A percentile compares a stretch with the other conserved stretches of the same genome.
phyloP scores from a whole-genome alignment of 2,329 filamentous ascomycete genomes.

The Aspergillus ruber region DNA sequence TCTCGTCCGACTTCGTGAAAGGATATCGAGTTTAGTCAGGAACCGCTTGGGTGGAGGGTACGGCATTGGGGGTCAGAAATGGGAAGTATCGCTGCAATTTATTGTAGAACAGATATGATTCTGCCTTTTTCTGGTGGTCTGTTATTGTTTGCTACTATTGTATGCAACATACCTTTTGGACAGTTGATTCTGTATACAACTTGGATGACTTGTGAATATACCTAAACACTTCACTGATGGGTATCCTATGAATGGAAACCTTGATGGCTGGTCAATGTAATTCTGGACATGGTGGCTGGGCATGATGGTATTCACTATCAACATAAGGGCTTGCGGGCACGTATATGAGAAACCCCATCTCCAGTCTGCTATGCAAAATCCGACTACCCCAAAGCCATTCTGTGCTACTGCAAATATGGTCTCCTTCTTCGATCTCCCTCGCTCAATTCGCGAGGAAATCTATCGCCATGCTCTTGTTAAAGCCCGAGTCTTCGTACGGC shows the following conservation, averaged over 20 bases:
- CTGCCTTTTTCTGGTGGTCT: neutral
- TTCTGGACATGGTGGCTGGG: too few species aligned
- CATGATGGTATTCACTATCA: neutral
- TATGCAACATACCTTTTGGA: neutral
- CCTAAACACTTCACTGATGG: neutral
- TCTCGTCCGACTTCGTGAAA: slow-evolving; percentile 65
- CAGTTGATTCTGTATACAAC: neutral
- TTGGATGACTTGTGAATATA: neutral
- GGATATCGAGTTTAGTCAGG: slow-evolving; percentile 70
- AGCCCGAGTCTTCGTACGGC: slow-evolving; percentile 11
- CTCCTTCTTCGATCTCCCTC: slow-evolving; percentile 12
- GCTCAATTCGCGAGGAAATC: slow-evolving; percentile 10
- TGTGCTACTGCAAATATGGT: neutral
- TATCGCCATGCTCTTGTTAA: slow-evolving; percentile 13
- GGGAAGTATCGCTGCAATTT: slow-evolving; percentile 90
- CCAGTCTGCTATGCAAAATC: neutral
- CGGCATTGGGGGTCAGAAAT: slow-evolving; percentile 69
- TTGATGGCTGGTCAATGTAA: neutral
- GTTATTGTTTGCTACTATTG: neutral
- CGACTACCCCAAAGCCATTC: neutral
- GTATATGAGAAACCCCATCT: neutral
- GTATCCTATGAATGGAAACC: neutral
- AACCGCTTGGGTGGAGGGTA: slow-evolving; percentile 85
- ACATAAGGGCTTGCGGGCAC: neutral
- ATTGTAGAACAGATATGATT: slow-evolving; percentile 42